Base-by-base conservation (phyloP, 768 basidiomycete species). In the Austroboletus eburneus region DNA sequence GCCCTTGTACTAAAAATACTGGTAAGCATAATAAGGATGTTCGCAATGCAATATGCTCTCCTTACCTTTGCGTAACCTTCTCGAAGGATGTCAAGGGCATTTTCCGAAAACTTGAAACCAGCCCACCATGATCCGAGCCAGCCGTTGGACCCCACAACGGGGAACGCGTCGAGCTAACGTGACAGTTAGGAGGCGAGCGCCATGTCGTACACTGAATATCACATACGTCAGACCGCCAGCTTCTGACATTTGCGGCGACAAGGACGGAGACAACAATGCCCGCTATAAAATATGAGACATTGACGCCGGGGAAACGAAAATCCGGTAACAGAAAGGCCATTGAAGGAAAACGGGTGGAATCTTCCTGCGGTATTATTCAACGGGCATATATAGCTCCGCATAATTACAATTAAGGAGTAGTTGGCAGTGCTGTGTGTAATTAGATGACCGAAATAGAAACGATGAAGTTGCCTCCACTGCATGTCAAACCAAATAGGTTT, bases 51-150 rank as follows among this genome's bases (percentile, higher is more conserved):
- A 32, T 32, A 22, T 13, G 20, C 4, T 13, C 30, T 32, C 37
- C 47, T 27, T 39, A 63, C 66, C 57, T 67, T 59, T 23, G 42
- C 41, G 34, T 67, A 67, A 7, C 66, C 69, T 42, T 68, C 58
- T 39, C 50, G 61, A 5, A 70, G 25, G 10, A 69, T 14, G 5
- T 55, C 51, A 6, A n/a, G 22, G 18, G 49, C 56, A 14, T 56
- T 50, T 35, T 39, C 45, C 14, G 61, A 22, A 33, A 44, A 63
- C 30, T 43, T 52, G 25, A 58, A 45, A 5, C 48, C 51, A 13
- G 40, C 48, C 39, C 57, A 46, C 46, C 61, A 70, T 5, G 67
- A 68, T 17, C 58, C 50, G 9, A 66, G 25, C 30, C 61, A 57
- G 10, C 46, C 23, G 2, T 45, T 59, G 9, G 42, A 55, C 16